Evolutionary conservation across 2,329 filamentous ascomycete species (phyloP), one percentile per base, ranked within the genome.

Genomic region (Sclerotinia sclerotiorum): DNA sequence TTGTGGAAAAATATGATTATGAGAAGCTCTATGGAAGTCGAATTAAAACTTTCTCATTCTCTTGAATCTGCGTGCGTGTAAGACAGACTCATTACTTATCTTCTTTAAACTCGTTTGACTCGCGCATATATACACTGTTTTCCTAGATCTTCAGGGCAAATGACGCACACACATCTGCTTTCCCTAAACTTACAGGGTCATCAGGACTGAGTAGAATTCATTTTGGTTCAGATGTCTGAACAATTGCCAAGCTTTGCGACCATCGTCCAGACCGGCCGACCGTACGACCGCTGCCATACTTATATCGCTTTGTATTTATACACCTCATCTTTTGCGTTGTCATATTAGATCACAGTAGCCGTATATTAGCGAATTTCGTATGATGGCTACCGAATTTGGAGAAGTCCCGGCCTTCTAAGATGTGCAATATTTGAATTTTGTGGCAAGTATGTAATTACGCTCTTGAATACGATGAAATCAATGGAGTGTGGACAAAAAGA

Each of bases 111-210:
- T 39, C 2, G 21, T 56, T 39, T 39, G 0, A 15, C 13, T 19
- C 0, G 35, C 2, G n/a, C 21, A 24, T 24, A 15, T 7, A 48
- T 21, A 6, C 3, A 17, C 13, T 15, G 1, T 2, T 11, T 15
- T 39, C 2, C 7, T 24, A 39, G 15, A 7, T 0, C 17, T 39
- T 6, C 2, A 7, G 4, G 5, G 3, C 6, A 5, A 4, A 39
- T 2, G 3, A 24, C 7, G 24, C 21, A 49, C 24, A 24, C 44
- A 48, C 17, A 3, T 49, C 21, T 11, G 1, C 2, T 24, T 5
- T 11, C 7, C 0, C 13, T 24, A 56, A n/a, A 21, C 1, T 17
- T 5, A 57, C 3, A 57, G 15, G 21, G 11, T 57, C 35, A 39
- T 57, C n/a, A 39, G 3, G 17, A 3, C 6, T 8, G 4, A 13